Percentiles rank a stretch among this genome's conserved stretches.
phyloP scores from a whole-genome alignment of 2,329 filamentous ascomycete species.

The Fusarium temperatum region DNA sequence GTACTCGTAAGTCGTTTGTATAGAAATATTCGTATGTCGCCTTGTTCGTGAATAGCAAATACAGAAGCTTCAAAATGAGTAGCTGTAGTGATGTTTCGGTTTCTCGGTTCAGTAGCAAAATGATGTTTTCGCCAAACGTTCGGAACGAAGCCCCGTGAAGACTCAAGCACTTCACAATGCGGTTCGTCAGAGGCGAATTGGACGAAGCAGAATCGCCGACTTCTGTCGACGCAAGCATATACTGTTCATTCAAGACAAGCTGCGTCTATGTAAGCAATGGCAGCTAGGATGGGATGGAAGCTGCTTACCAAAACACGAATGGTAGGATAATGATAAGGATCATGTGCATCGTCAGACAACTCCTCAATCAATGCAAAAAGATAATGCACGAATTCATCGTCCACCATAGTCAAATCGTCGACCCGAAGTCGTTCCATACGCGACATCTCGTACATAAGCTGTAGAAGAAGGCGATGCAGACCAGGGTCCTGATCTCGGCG shows the following conservation, averaged over 20 bases:
- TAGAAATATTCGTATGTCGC: slow-evolving; percentile 98
- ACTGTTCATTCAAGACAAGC: slow-evolving; percentile 97
- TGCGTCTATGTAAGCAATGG: slow-evolving; percentile 49
- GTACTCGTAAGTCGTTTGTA: slow-evolving; percentile 93
- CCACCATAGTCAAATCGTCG: slow-evolving; percentile 79
- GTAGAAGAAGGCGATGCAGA: slow-evolving; percentile 82
- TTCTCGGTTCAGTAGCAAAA: slow-evolving; percentile 92
- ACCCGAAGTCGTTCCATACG: slow-evolving; percentile 83
- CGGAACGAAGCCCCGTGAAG: slow-evolving; percentile 83
- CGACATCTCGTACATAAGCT: slow-evolving; percentile 96
- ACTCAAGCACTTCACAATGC: slow-evolving; percentile 90
- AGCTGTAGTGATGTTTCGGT: slow-evolving; percentile 93
- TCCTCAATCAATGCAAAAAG: slow-evolving; percentile 90
- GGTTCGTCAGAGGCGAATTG: slow-evolving; percentile 77
- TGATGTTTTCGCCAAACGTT: slow-evolving; percentile 98
- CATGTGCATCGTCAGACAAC: slow-evolving; percentile 84
- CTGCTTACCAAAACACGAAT: slow-evolving; percentile 85
- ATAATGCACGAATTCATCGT: slow-evolving; percentile 83
- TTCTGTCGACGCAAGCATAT: slow-evolving; percentile 81
- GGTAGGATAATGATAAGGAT: slow-evolving; percentile 95
- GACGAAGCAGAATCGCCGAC: slow-evolving; percentile 50
- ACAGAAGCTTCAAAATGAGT: slow-evolving; percentile 94
- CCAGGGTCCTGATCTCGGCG: slow-evolving; percentile 71
- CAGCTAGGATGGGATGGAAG: not conserved
- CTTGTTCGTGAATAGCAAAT: slow-evolving; percentile 91